phyloP scores from a whole-genome alignment of 1,284 basidiomycete genomes.

The Irpex sp. region DNA sequence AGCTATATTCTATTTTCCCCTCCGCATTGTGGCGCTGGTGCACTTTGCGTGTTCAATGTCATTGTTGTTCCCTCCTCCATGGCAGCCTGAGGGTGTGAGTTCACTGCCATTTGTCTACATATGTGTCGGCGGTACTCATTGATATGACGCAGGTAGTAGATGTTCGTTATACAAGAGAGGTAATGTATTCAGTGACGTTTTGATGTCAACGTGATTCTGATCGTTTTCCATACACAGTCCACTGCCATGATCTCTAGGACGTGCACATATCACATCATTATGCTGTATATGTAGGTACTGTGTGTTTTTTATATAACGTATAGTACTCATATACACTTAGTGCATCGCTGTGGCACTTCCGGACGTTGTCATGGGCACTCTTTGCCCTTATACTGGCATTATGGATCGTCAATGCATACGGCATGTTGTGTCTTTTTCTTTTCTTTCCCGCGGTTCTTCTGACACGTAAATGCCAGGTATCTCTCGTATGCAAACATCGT shows the following conservation, averaged over 20 bases:
- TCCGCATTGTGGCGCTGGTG: background rate
- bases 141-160: background rate
- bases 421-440: background rate
- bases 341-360: constrained; percentile 2
- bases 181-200: background rate
- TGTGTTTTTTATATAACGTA: background rate
- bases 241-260: constrained; percentile 3
- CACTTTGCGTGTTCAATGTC: constrained; percentile 4
- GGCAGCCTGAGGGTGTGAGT: constrained; percentile 4
- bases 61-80: background rate
- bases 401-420: constrained; percentile 1
- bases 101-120: background rate
- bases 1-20: background rate
- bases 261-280: constrained; percentile 5
- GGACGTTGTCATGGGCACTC: constrained; percentile 1
- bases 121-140: background rate
- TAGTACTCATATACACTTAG: background rate
- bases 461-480: constrained; percentile 1
- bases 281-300: constrained; percentile 1
- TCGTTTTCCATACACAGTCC: background rate
- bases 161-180: constrained; percentile 4
- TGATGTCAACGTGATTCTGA: background rate
- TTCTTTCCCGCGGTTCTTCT: background rate
- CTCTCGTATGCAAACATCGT: constrained; percentile 2
- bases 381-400: background rate